A percentile compares a stretch with the other conserved stretches of the same genome.
These are phyloP conservation scores for Tricholomella constricta DNA, from an alignment of 768 basidiomycete species.

Conservation along the genomic window DNA sequence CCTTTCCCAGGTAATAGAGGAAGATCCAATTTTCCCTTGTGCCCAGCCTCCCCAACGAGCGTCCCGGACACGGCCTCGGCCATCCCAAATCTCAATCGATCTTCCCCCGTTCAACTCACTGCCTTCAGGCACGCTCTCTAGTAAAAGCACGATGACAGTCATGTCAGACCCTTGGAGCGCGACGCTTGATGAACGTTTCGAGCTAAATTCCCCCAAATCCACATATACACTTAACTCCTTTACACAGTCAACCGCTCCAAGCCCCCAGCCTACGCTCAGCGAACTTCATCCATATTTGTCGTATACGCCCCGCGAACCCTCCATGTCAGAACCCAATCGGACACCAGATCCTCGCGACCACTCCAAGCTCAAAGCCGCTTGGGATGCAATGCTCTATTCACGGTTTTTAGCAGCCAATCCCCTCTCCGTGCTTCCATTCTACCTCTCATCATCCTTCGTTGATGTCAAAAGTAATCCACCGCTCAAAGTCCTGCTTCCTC, in stretches of 20 bases:
- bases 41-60: slow-evolving; percentile 22
- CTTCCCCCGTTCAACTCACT: slow-evolving; percentile 22
- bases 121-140: slow-evolving; percentile 20
- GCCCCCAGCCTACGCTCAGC: slow-evolving; percentile 4
- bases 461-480: slow-evolving; percentile 52
- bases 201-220: slow-evolving; percentile 8
- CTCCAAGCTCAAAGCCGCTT: slow-evolving; percentile 57
- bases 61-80: slow-evolving; percentile 3
- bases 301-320: slow-evolving; percentile 10
- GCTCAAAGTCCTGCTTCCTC: slow-evolving; percentile 56
- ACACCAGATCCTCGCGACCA: slow-evolving; percentile 59
- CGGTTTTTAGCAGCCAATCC: slow-evolving; percentile 58
- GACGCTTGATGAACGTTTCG: slow-evolving; percentile 16
- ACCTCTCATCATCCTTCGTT: slow-evolving; percentile 56
- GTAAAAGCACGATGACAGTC: slow-evolving; percentile 25
- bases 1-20: slow-evolving; percentile 64
- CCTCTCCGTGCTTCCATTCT: slow-evolving; percentile 65
- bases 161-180: slow-evolving; percentile 23
- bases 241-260: slow-evolving; percentile 2
- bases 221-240: slow-evolving; percentile 1
- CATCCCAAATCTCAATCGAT: slow-evolving; percentile 21
- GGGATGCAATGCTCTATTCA: slow-evolving; percentile 65
- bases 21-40: slow-evolving; percentile 72
- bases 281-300: slow-evolving; percentile 1
- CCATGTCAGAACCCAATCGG: slow-evolving; percentile 14